Base-by-base conservation (phyloP, 768 basidiomycete species). In the Clavaria fumosa region DNA sequence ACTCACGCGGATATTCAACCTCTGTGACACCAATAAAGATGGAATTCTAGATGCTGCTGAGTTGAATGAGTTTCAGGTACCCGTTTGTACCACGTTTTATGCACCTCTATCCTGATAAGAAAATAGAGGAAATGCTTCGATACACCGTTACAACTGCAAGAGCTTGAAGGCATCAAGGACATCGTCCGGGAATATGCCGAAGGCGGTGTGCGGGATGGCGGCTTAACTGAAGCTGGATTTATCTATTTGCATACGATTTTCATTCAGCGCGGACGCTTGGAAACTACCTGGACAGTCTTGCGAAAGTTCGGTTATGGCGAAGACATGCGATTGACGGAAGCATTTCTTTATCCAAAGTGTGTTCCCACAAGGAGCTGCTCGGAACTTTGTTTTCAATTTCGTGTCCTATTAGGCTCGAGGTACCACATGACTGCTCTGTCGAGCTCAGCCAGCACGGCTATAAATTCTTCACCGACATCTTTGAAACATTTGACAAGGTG, bases 201-300 rank as follows among this genome's bases (percentile, higher is more conserved):
- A 35, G 72, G 72, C 19, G 79, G 78, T 21, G 76, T 93, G 31
- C 74, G 69, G 23, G 75, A 75, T 39, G 73, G 67, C 42, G 90
- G 86, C 12, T 64, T 99, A 43, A 96, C 91, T 3, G 88, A 95
- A 60, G 72, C 75, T 4, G 93, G 93, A 0, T 96, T 96, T 60
- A 57, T 96, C 26, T 91, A 84, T 52, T 74, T 99, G 9, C 89
- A 96, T 55, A 96, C 93, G 3, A 84, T 77, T 46, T 99, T 99
- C 60, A 95, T 99, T 39, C 93, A 93, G 58, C 76, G 80, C 28
- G 93, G 93, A 15, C 71, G 93, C 34, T 66, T 93, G 44, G 93
- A 99, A 56, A 97, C 93, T 19, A 97, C 93, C 1, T 99, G 93
- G 93, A 91, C 88, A 5, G 89, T 93, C 4, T 66, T 99, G 46